These are phyloP conservation scores for Fraxinus albicans DNA, from an alignment of 305 asterid species.

Conservation along the genomic window DNA sequence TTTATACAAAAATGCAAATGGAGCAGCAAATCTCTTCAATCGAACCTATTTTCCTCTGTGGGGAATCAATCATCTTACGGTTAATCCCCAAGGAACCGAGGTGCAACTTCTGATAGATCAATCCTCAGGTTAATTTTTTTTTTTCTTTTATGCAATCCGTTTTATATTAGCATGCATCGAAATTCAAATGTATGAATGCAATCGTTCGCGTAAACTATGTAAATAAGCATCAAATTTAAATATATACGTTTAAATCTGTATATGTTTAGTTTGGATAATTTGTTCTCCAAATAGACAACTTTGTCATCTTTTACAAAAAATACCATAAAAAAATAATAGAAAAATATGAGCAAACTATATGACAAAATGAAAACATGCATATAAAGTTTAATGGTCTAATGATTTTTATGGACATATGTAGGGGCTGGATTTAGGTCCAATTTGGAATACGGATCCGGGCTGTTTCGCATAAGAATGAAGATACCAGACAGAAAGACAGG, in stretches of 20 bases:
- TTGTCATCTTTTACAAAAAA: not conserved
- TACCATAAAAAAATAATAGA: not conserved
- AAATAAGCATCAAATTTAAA: not conserved
- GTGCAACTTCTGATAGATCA: slow-evolving; percentile 43
- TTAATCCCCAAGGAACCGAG: slow-evolving; percentile 32
- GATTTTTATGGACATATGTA: not conserved
- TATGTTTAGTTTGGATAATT: not conserved
- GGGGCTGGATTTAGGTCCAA: slow-evolving; percentile 47
- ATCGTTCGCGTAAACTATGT: not conserved
- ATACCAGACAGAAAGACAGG: slow-evolving; percentile 21
- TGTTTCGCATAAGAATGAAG: slow-evolving; percentile 39
- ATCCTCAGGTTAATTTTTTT: slow-evolving; percentile 34
- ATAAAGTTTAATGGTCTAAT: not conserved
- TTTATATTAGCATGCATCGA: not conserved
- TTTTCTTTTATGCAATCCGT: not conserved
- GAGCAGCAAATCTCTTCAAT: slow-evolving; percentile 23
- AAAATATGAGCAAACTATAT: not conserved
- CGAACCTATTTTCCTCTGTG: slow-evolving; percentile 33
- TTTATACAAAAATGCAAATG: slow-evolving; percentile 5
- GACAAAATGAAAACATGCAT: not conserved
- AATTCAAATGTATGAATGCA: not conserved
- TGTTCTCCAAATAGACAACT: not conserved
- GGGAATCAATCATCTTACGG: slow-evolving; percentile 43
- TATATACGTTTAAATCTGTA: too few species aligned
- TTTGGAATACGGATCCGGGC: slow-evolving; percentile 30